Base-by-base conservation (phyloP, 148 eudicot species). In the Silene uniflora region DNA sequence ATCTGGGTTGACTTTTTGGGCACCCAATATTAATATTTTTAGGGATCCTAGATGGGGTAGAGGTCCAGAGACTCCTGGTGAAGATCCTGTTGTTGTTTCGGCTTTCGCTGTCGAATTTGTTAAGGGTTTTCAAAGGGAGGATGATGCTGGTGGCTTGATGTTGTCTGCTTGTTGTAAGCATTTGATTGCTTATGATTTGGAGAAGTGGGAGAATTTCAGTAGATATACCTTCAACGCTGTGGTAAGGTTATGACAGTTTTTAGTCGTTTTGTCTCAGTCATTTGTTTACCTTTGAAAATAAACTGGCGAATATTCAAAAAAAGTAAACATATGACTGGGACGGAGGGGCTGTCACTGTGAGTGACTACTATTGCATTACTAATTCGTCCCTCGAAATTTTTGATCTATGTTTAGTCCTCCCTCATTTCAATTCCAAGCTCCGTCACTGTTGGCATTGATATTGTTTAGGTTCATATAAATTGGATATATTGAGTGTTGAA, bases 11-110 rank as follows among this genome's bases (percentile, higher is more conserved):
- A 92, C 99, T 2, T 95, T 82, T 69, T 95, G 97, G 97, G 96
- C 99, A 3, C 99, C 97, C 4, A 92, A 88, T 83, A 76, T 95
- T 56, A 95, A 95, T 35, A 77, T 95, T 18, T 92, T 92, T 78
- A 89, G 99, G 87, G 99, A 95, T 73, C 99, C 99, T 8, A 89
- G 99, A 73, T 95, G 99, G 99, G 99, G 99, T 10, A 88, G 99
- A 60, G 99, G 99, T 6, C 93, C 85, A 76, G 98, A 95, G 87
- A 90, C 98, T 21, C 98, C 97, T 2, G 98, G 99, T 66, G 99
- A 95, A 80, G 99, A 95, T 70, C 99, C 99, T 5, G 27, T 86
- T 81, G 84, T 92, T 17, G 88, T 76, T 19, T 80, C 96, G 3
- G 80, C 72, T 47, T 95, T 72, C 75, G 86, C 86, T 2, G 79